A percentile compares a stretch with the other conserved stretches of the same genome.
These are phyloP conservation scores for Cinnamomum micranthum DNA, from an alignment of 164 flowering plant genomes.

Conservation along the genomic window DNA sequence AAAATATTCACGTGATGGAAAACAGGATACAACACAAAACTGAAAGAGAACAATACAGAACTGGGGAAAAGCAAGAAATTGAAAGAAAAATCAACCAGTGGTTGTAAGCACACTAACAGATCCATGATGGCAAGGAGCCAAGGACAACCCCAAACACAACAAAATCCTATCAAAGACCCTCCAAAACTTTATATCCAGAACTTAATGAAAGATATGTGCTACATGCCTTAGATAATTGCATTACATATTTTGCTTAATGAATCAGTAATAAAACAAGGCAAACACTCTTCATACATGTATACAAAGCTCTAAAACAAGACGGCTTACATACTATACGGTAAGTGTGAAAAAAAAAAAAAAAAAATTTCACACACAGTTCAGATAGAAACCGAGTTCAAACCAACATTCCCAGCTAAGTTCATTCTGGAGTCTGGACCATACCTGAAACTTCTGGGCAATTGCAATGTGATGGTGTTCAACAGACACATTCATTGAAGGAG, in stretches of 20 bases:
- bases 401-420: background rate
- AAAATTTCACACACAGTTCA: background rate
- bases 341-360: background rate
- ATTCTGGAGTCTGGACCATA: conserved; percentile 13
- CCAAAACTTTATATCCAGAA: background rate
- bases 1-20: background rate
- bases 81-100: background rate
- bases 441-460: conserved; percentile 80
- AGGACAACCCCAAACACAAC: background rate
- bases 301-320: background rate
- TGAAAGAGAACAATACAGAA: background rate
- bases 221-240: background rate
- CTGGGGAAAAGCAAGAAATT: background rate
- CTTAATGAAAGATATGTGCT: background rate
- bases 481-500: conserved; percentile 52
- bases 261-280: no score
- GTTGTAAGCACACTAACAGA: background rate
- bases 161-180: background rate
- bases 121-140: background rate
- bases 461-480: conserved; percentile 74
- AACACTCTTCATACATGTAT: no score
- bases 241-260: no score
- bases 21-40: background rate
- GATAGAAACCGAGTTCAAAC: background rate
- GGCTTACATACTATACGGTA: background rate